Evolutionary conservation across 345 rosid genomes (phyloP).

Genomic region (Salix arbutifolia): DNA sequence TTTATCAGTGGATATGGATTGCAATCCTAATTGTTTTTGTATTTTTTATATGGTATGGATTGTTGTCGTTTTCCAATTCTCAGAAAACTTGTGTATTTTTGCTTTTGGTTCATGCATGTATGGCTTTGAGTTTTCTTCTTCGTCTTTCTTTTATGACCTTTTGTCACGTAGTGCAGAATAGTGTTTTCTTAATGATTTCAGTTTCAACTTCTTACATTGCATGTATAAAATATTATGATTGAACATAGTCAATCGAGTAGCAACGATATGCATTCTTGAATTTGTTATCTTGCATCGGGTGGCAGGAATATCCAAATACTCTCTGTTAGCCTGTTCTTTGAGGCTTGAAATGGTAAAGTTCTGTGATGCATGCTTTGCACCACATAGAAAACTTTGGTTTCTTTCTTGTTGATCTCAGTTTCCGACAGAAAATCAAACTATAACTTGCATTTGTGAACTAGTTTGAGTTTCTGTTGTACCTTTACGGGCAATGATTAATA

Average conservation of each 20-base stretch:
- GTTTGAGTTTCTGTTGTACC: neutral
- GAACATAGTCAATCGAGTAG: neutral
- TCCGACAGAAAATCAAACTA: neutral
- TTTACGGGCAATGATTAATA: neutral
- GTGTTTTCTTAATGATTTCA: neutral
- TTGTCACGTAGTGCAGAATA: neutral
- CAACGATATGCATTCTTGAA: neutral
- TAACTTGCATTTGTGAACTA: neutral
- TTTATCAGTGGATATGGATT: neutral
- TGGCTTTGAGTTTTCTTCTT: neutral
- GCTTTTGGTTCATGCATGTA: conserved; percentile 3
- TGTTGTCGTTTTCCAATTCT: neutral
- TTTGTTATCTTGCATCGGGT: neutral
- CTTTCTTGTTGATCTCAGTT: neutral
- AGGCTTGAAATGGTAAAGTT: neutral
- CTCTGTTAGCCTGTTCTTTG: neutral
- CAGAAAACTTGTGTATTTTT: neutral
- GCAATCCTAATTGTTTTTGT: neutral
- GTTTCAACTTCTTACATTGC: neutral
- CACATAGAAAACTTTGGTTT: neutral
- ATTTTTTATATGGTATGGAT: neutral
- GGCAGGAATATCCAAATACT: neutral
- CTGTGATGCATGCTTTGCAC: neutral
- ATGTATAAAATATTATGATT: neutral
- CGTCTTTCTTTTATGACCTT: too few species aligned